phyloP scores from a whole-genome alignment of 495 filamentous ascomycete species.

The Tuber aestivum region DNA sequence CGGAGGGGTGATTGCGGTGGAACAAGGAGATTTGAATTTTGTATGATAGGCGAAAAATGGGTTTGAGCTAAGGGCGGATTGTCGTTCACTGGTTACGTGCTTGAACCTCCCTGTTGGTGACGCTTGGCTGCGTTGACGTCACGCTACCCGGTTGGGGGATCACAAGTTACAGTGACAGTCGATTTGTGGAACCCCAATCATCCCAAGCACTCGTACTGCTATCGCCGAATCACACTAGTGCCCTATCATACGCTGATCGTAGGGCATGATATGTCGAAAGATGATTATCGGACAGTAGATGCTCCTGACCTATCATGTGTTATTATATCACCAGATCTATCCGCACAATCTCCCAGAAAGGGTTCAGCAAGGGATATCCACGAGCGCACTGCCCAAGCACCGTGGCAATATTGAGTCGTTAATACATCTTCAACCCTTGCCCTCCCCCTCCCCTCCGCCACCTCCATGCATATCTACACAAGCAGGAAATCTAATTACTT shows the following conservation, averaged over 20 bases:
- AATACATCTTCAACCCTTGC: background rate
- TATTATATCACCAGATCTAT: background rate
- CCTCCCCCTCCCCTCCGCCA: background rate
- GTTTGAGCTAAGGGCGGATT: background rate
- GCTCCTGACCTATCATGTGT: background rate
- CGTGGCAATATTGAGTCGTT: background rate
- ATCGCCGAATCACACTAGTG: background rate
- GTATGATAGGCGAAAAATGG: background rate
- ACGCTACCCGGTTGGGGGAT: conserved; percentile 2
- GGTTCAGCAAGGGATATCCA: background rate
- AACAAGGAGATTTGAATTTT: background rate
- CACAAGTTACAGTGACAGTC: background rate
- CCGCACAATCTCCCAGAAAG: background rate
- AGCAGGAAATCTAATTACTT: background rate
- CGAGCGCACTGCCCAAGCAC: background rate
- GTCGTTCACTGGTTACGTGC: background rate
- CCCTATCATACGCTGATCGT: background rate
- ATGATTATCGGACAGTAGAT: background rate
- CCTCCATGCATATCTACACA: background rate
- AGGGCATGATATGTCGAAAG: background rate
- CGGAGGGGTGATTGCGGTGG: background rate
- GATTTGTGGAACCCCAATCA: background rate
- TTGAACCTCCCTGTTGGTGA: background rate
- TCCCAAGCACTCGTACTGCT: background rate
- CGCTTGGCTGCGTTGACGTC: background rate